A percentile compares a stretch with the other conserved stretches of the same genome.
Conservation (phyloP, 768 basidiomycete species). For the Serpula lacrymans region DNA sequence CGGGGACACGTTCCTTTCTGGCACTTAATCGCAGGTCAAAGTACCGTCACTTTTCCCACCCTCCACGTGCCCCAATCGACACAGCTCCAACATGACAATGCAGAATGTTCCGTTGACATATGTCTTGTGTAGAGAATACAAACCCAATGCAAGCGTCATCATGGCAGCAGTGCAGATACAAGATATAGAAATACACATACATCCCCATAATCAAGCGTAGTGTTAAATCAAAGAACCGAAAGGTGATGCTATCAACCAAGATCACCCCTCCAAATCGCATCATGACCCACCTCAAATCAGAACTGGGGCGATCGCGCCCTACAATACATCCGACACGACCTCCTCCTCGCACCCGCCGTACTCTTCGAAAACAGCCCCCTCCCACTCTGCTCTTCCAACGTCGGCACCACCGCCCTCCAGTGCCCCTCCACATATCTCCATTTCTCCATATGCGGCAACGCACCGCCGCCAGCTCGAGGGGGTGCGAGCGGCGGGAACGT, state of each 20-base stretch:
- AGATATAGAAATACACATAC: neutral
- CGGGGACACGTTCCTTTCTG: neutral
- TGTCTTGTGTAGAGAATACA: neutral
- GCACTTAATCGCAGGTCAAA: neutral
- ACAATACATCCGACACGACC: conserved; percentile 1
- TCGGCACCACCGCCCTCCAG: conserved; percentile 49
- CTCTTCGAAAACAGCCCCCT: conserved; percentile 41
- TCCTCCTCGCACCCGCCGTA: conserved; percentile 10
- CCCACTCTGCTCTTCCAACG: conserved; percentile 42
- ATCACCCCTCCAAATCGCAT: no score
- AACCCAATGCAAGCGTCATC: no score
- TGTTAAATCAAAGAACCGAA: no score
- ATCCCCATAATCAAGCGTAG: neutral
- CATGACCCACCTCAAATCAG: no score
- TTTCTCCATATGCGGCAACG: conserved; percentile 28
- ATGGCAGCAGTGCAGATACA: no score
- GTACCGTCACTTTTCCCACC: conserved; percentile 1
- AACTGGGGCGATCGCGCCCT: no score
- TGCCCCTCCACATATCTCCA: conserved; percentile 54
- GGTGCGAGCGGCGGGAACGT: conserved; percentile 42
- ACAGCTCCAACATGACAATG: no score
- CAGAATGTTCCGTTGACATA: neutral
- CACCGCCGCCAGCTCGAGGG: conserved; percentile 12
- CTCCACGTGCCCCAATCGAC: neutral
- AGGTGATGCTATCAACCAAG: no score